phyloP scores from a whole-genome alignment of 1,139 yeast genomes.

The Saccharomyces hybrid region DNA sequence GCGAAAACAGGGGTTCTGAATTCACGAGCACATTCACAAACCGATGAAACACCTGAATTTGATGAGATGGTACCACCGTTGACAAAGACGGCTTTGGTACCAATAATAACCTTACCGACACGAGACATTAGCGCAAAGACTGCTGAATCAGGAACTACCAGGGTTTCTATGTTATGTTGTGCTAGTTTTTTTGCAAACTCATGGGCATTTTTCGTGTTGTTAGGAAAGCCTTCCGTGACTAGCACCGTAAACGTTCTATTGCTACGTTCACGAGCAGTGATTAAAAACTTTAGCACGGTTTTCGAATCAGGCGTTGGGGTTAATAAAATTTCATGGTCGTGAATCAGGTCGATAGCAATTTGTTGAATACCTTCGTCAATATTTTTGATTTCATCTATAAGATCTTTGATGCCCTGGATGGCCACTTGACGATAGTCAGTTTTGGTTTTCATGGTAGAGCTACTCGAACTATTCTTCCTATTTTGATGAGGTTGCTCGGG shows the following conservation, averaged over 20 bases:
- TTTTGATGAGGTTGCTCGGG: slow-evolving; percentile 25
- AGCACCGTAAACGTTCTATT: slow-evolving; percentile 88
- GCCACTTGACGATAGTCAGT: slow-evolving; percentile 75
- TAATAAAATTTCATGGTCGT: slow-evolving; percentile 82
- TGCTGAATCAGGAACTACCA: slow-evolving; percentile 86
- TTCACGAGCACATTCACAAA: slow-evolving; percentile 93
- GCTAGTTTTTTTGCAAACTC: slow-evolving; percentile 72
- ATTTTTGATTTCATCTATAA: slow-evolving; percentile 84
- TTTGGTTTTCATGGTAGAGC: slow-evolving; percentile 20
- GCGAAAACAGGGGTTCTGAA: slow-evolving; percentile 93
- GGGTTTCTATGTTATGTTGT: slow-evolving; percentile 80
- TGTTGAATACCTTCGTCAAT: slow-evolving; percentile 86
- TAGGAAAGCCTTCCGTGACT: slow-evolving; percentile 89
- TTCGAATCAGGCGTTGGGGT: slow-evolving; percentile 92
- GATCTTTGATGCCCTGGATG: slow-evolving; percentile 88
- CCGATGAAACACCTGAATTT: slow-evolving; percentile 79
- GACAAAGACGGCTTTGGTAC: slow-evolving; percentile 86
- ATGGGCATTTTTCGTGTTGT: slow-evolving; percentile 69
- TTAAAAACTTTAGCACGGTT: slow-evolving; percentile 78
- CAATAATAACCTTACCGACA: slow-evolving; percentile 91
- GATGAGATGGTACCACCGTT: slow-evolving; percentile 91
- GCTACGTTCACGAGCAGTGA: slow-evolving; percentile 63
- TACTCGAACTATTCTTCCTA: slow-evolving; percentile 21
- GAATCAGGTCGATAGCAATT: slow-evolving; percentile 87
- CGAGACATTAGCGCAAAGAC: slow-evolving; percentile 94